These are phyloP conservation scores for Climacium dendroides DNA, from an alignment of 225 moss, liverwort and hornwort species.

Conservation along the genomic window DNA sequence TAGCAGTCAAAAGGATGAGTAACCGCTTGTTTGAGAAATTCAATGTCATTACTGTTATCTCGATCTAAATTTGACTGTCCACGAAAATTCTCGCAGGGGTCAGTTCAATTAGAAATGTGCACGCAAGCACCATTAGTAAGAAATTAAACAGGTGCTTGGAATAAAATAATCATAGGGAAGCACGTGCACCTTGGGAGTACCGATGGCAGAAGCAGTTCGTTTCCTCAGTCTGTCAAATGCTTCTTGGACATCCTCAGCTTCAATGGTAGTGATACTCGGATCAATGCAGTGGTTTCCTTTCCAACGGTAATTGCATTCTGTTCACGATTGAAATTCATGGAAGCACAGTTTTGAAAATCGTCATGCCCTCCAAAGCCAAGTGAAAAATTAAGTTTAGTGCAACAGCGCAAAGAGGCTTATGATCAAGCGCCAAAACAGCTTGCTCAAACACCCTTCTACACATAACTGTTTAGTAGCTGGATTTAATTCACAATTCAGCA, in stretches of 20 bases:
- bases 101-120: neutral
- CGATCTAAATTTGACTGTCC: neutral
- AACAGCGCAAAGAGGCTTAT: neutral
- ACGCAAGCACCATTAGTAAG: neutral
- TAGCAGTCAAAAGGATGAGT: neutral
- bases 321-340: neutral
- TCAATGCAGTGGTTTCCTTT: neutral
- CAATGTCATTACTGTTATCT: neutral
- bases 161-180: neutral
- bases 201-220: conserved; percentile 93
- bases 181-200: conserved; percentile 77
- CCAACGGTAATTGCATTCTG: neutral
- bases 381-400: neutral
- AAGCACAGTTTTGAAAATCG: neutral
- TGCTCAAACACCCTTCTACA: neutral
- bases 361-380: neutral
- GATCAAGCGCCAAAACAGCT: neutral
- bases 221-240: conserved; percentile 67
- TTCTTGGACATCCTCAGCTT: conserved; percentile 57
- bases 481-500: neutral
- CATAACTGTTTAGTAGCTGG: neutral
- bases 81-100: neutral
- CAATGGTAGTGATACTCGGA: neutral
- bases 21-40: neutral
- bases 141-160: neutral